Evolutionary conservation across 768 basidiomycete species (phyloP).

Genomic region (Strobilomyces dryophilus): DNA sequence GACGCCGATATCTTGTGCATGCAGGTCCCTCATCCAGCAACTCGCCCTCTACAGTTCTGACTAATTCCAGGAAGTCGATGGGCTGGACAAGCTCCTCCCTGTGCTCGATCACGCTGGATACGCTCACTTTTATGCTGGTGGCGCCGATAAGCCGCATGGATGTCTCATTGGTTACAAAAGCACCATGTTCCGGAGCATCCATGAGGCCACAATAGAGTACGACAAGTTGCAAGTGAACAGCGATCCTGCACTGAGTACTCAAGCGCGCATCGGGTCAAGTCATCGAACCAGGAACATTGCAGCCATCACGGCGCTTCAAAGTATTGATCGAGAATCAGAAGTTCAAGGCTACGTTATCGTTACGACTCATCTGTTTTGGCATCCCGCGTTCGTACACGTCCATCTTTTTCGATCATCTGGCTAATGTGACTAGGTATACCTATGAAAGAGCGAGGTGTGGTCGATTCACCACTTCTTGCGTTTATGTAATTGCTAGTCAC

Average conservation of each 20-base stretch:
- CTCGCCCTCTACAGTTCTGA: background rate
- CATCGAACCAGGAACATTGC: conserved; percentile 81
- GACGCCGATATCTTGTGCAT: conserved; percentile 82
- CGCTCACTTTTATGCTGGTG: conserved; percentile 58
- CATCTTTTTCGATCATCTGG: background rate
- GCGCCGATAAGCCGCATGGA: conserved; percentile 78
- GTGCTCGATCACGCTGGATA: conserved; percentile 64
- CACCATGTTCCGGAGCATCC: conserved; percentile 43
- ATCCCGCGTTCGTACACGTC: conserved; percentile 59
- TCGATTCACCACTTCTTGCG: background rate
- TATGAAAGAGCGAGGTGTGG: conserved; percentile 81
- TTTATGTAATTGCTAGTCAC: conserved; percentile 2
- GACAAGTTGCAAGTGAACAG: conserved; percentile 58
- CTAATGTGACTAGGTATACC: conserved; percentile 35
- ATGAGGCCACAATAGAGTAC: conserved; percentile 53
- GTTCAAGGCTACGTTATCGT: conserved; percentile 65
- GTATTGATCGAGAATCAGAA: conserved; percentile 28
- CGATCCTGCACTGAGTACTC: conserved; percentile 30
- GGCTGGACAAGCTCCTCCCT: conserved; percentile 68
- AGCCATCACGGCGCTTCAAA: conserved; percentile 62
- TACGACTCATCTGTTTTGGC: conserved; percentile 96
- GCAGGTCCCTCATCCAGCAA: conserved; percentile 49
- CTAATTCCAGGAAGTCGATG: conserved; percentile 74
- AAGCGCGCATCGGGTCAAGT: conserved; percentile 48
- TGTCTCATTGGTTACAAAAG: conserved; percentile 76